These are phyloP conservation scores for Pyricularia grisea DNA, from an alignment of 2,329 filamentous ascomycete species.

Conservation along the genomic window DNA sequence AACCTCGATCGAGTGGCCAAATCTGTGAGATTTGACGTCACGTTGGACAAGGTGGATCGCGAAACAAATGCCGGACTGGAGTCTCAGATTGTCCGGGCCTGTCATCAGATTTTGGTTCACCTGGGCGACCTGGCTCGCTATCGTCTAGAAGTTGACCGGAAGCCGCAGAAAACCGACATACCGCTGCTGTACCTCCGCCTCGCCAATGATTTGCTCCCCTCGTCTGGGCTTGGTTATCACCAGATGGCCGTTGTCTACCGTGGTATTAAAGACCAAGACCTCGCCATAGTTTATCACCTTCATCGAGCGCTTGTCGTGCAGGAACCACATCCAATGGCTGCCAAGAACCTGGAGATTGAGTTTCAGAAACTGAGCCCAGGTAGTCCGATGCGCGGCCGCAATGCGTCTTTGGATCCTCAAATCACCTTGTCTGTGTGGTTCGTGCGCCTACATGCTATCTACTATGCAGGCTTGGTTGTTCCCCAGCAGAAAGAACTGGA, in stretches of 20 bases:
- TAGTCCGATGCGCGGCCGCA: conserved; percentile 12
- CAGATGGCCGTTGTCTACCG: conserved; percentile 82
- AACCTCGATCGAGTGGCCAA: conserved; percentile 31
- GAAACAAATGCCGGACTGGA: conserved; percentile 27
- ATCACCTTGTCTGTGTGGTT: conserved; percentile 72
- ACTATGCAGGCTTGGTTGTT: conserved; percentile 69
- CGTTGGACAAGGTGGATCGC: conserved; percentile 30
- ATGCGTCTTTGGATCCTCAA: conserved; percentile 39
- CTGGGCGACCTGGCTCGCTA: conserved; percentile 89
- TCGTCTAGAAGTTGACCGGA: conserved; percentile 62
- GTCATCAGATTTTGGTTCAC: conserved; percentile 74
- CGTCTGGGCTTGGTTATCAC: conserved; percentile 76
- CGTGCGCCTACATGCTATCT: conserved; percentile 74
- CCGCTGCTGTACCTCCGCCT: conserved; percentile 79
- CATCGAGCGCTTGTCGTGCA: conserved; percentile 72
- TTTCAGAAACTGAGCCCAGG: conserved; percentile 48
- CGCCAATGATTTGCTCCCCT: conserved; percentile 68
- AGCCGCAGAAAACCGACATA: conserved; percentile 66
- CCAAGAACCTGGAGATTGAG: conserved; percentile 68
- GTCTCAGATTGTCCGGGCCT: conserved; percentile 58
- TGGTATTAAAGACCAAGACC: conserved; percentile 61
- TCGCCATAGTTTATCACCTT: conserved; percentile 81
- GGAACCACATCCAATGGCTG: conserved; percentile 65
- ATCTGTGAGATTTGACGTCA: conserved; percentile 33
- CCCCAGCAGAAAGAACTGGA: conserved; percentile 72